Base-by-base conservation (phyloP, 257 asterid genomes). In the Asclepias syriaca region DNA sequence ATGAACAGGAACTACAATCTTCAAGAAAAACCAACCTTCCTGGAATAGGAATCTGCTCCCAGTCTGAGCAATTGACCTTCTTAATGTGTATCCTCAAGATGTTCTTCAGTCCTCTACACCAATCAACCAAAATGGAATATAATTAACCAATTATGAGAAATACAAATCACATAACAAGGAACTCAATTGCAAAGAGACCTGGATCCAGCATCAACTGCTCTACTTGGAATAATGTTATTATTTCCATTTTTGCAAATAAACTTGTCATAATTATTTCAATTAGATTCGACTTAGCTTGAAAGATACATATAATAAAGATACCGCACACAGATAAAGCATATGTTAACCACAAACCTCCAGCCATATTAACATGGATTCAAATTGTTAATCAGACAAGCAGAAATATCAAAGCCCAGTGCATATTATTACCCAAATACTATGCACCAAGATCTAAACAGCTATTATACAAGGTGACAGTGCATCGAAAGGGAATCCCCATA, bases 1-100 rank as follows among this genome's bases (percentile, higher is more conserved):
- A 66, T 2, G 37, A 24, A 37, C 49, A 65, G 21, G 22, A 3
- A 37, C 3, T 66, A 5, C 55, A 58, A 48, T 66, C 45, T 8
- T 5, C 53, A 63, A 32, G 53, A 77, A 53, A 80, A 77, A 68
- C 64, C 70, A 81, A 94, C 99, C 97, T 94, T 72, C 96, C 87
- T 46, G 99, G 99, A 40, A 94, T 80, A 53, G 86, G 88, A 53
- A 94, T 79, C 84, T 82, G 97, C 82, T 88, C 96, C 99, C 99
- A 94, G 67, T 79, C 78, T 21, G 88, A 78, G 84, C 82, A 80
- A 75, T 91, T 91, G 76, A 88, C 96, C 93, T 91, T 94, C 86
- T 94, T 94, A 57, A 88, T 84, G 55, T 89, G 90, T 76, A 91
- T 85, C 83, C 97, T 88, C 85, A 94, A 68, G 69, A 94, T 94